Percentiles rank a stretch among this genome's conserved stretches.
Conservation (phyloP, 805 yeast genomes). For the Zygoascus tannicola region DNA sequence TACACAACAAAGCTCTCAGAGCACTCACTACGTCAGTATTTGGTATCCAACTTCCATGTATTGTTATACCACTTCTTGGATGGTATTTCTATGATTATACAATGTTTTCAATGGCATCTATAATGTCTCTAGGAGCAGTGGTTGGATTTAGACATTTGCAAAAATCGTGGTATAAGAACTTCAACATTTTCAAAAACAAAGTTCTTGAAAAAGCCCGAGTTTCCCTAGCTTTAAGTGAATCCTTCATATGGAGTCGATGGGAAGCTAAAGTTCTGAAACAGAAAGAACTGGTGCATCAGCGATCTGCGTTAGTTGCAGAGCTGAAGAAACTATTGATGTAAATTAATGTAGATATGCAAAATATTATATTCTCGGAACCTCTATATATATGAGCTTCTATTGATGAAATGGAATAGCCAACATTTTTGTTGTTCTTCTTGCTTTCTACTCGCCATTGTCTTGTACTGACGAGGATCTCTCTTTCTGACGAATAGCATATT, state of each 20-base stretch:
- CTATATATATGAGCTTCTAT: too few relatives aligned
- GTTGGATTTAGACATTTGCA: constrained; percentile 30
- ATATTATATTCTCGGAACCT: too few relatives aligned
- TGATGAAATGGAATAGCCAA: too few relatives aligned
- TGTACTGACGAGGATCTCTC: too few relatives aligned
- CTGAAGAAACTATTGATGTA: constrained; percentile 7
- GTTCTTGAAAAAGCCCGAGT: constrained; percentile 21
- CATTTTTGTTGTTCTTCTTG: too few relatives aligned
- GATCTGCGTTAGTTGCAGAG: constrained; percentile 10
- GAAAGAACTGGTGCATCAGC: constrained; percentile 10
- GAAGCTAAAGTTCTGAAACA: constrained; percentile 23
- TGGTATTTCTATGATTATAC: constrained; percentile 23
- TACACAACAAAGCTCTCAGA: constrained; percentile 25
- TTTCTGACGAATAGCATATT: constrained; percentile 48
- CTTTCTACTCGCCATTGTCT: too few relatives aligned
- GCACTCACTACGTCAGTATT: constrained; percentile 22
- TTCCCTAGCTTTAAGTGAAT: constrained; percentile 23
- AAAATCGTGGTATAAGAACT: constrained; percentile 24
- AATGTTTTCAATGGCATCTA: constrained; percentile 27
- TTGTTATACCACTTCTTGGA: constrained; percentile 25
- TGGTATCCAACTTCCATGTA: constrained; percentile 29
- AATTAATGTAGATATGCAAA: not conserved
- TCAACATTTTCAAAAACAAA: constrained; percentile 16
- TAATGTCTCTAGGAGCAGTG: constrained; percentile 29
- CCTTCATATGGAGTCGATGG: constrained; percentile 24